Evolutionary conservation across 2,329 filamentous ascomycete species (phyloP), one percentile per base, ranked within the genome.

Genomic region (Elsinoe australis): DNA sequence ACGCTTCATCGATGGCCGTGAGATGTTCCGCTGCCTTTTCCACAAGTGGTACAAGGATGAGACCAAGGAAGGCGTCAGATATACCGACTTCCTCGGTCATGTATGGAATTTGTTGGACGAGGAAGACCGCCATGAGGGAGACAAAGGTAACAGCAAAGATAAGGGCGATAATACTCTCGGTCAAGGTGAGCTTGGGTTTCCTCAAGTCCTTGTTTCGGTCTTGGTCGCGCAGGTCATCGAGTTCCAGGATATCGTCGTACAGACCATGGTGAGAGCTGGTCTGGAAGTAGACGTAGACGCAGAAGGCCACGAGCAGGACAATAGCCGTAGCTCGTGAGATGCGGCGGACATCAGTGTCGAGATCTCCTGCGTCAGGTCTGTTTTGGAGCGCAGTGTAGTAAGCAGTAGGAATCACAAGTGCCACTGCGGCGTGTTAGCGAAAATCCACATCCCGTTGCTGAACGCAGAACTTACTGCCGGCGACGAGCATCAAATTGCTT

Each of bases 21-120:
- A 94, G 69, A 64, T 94, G 87, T 64, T 94, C 87, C 6, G 86
- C 85, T 1, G 83, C 82, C 65, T 94, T 94, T 60, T 94, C 87
- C 4, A 92, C 86, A 0, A 94, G 71, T 2, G 85, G 82, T 2
- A 92, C 78, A 1, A 94, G 72, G 56, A 90, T 90, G 31, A 94
- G 70, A 54, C 86, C 77, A 52, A 82, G 67, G 56, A 82, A 81
- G 36, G 72, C 72, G 55, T 81, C 76, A 1, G 71, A 71, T 14
- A 80, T 65, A 14, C 66, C 61, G 17, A 19, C 32, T 26, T 71
- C 65, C 15, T 63, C 53, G 22, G 79, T 76, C 33, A 82, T 76
- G 58, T 67, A 71, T 44, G 80, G 73, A 52, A 92, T 92, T 58
- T 89, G 72, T 53, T 81, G 67, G 17, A 92, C 86, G n/a, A 94